phyloP scores from a whole-genome alignment of 768 basidiomycete species.

The Rhizopogon roseolus region DNA sequence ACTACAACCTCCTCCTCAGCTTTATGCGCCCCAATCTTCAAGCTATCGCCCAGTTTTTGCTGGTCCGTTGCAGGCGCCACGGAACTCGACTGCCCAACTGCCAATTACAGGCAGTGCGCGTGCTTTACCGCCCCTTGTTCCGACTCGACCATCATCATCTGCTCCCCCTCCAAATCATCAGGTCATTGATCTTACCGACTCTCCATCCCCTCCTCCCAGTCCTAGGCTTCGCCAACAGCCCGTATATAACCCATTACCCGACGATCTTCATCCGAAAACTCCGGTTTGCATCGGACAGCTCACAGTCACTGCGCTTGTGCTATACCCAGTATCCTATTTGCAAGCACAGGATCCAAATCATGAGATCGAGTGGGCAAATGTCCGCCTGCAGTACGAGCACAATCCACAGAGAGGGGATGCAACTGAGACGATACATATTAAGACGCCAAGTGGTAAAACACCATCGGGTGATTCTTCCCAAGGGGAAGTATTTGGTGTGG shows the following conservation, averaged over 20 bases:
- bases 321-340: slow-evolving; percentile 78
- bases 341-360: slow-evolving; percentile 35
- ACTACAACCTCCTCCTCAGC: slow-evolving; percentile 13
- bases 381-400: slow-evolving; percentile 70
- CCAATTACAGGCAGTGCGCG: slow-evolving; percentile 20
- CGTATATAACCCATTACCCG: slow-evolving; percentile 33
- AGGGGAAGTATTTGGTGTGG: slow-evolving; percentile 74
- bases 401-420: slow-evolving; percentile 46
- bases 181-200: slow-evolving; percentile 72
- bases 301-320: slow-evolving; percentile 74
- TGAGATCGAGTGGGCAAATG: slow-evolving; percentile 63
- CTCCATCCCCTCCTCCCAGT: slow-evolving; percentile 49
- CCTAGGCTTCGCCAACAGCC: slow-evolving; percentile 23
- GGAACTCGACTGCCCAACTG: slow-evolving; percentile 23
- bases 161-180: slow-evolving; percentile 36
- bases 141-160: slow-evolving; percentile 14
- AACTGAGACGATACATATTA: slow-evolving; percentile 77
- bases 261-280: slow-evolving; percentile 70
- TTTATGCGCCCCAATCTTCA: slow-evolving; percentile 11
- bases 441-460: slow-evolving; percentile 49
- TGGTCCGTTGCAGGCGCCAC: slow-evolving; percentile 35
- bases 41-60: slow-evolving; percentile 50
- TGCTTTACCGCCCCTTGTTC: slow-evolving; percentile 16
- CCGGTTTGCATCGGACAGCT: slow-evolving; percentile 88
- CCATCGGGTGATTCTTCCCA: slow-evolving; percentile 48